Evolutionary conservation across 148 eudicot species (phyloP), one percentile per base, ranked within the genome.

Genomic region (Fagopyrum esculentum): DNA sequence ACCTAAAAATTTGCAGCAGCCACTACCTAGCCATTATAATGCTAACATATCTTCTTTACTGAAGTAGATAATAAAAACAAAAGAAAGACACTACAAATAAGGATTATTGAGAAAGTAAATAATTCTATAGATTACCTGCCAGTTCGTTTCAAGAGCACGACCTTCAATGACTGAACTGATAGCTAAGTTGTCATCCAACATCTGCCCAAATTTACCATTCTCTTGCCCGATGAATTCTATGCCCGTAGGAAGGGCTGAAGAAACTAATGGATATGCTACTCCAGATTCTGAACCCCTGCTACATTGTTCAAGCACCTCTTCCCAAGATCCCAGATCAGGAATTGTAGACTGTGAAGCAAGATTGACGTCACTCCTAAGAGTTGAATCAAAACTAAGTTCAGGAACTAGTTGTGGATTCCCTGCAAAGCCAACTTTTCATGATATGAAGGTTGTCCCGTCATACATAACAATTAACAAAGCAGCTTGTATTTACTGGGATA

Each of bases 311-410:
- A 82, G 76, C 45, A 85, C 78, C 68, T 85, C 80, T 73, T 85
- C 82, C 87, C 87, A 85, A 50, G 80, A 72, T 51, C 74, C 84
- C 82, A 85, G 45, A 71, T 82, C 87, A 64, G 76, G 82, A 15
- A 81, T 71, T 74, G 43, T 78, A 63, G 78, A 77, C 50, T 85
- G 80, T 57, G 22, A 70, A 69, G 77, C 63, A 74, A 74, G 79
- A 75, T 69, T 17, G 50, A 12, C 70, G 29, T 75, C 83, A 43
- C 29, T 10, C 1, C 12, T 71, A 73, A 76, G 83, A 71, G 60
- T 74, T 54, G 81, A 72, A 30, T 44, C 61, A 51, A 71, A 82
- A 43, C 69, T 79, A 56, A 82, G 57, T 12, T 77, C 74, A 52
- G 79, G 59, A 73, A 15, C 75, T 47, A 71, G 51, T 43, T 74